phyloP scores from a whole-genome alignment of 805 yeast species.

The Myxozyma geophila region DNA sequence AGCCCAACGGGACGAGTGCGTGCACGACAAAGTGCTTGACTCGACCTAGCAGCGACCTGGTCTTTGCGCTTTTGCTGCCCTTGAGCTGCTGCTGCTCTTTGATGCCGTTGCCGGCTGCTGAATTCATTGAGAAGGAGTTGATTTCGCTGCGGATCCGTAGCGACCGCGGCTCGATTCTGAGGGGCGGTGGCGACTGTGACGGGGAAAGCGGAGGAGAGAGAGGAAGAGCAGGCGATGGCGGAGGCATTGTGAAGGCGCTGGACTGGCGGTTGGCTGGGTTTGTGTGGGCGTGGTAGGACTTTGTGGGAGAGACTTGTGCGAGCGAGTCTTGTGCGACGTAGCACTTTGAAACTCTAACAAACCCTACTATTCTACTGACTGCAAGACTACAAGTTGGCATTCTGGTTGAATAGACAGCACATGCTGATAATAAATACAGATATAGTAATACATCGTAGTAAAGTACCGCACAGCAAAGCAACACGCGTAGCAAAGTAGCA shows the following conservation, averaged over 20 bases:
- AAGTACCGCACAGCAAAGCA: too few species aligned
- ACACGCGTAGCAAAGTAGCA: too few species aligned
- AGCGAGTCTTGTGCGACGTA: too few species aligned
- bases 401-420: too few species aligned
- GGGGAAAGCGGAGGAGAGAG: constrained; percentile 17
- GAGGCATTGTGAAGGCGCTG: not conserved
- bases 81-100: not conserved
- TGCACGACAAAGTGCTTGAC: constrained; percentile 13
- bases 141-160: constrained; percentile 1
- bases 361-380: too few species aligned
- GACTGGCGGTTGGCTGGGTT: not conserved
- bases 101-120: not conserved
- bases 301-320: too few species aligned
- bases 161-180: constrained; percentile 2
- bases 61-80: not conserved
- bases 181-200: constrained; percentile 3
- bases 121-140: not conserved
- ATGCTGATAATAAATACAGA: too few species aligned
- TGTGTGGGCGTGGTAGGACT: constrained; percentile 1
- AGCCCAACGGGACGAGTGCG: constrained; percentile 24
- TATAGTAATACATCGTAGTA: too few species aligned
- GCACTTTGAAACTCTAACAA: too few species aligned
- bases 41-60: not conserved
- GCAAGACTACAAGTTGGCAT: too few species aligned
- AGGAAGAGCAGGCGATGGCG: constrained; percentile 11